A percentile compares a stretch with the other conserved stretches of the same genome.
Evolutionary conservation across 805 yeast species (phyloP).

Genomic region (Candida boidinii): DNA sequence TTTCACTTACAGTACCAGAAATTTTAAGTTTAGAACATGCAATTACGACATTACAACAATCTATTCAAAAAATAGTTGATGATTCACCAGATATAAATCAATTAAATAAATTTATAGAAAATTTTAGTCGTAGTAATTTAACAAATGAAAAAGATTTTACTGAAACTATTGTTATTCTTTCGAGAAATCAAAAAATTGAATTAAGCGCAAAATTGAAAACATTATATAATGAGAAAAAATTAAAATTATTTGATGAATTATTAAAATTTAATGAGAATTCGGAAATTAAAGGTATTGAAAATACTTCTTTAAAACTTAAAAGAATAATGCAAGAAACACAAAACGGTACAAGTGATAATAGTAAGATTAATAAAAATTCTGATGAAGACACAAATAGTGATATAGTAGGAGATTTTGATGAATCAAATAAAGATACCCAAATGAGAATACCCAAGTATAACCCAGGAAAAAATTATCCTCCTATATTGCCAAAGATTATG

Average conservation of each 20-base stretch:
- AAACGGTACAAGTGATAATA: background rate
- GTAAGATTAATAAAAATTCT: too few relatives aligned
- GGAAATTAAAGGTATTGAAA: slow-evolving; percentile 10
- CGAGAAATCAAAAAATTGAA: slow-evolving; percentile 44
- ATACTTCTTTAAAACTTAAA: background rate
- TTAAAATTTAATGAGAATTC: slow-evolving; percentile 28
- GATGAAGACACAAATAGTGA: too few relatives aligned
- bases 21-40: slow-evolving; percentile 40
- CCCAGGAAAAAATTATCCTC: too few relatives aligned
- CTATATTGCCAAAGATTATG: slow-evolving; percentile 60
- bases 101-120: slow-evolving; percentile 25
- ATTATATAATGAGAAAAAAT: slow-evolving; percentile 36
- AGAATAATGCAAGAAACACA: background rate
- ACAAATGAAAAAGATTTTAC: slow-evolving; percentile 14
- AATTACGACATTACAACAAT: slow-evolving; percentile 40
- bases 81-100: slow-evolving; percentile 47
- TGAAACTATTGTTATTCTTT: slow-evolving; percentile 40
- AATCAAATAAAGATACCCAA: too few relatives aligned
- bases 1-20: slow-evolving; percentile 11
- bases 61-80: slow-evolving; percentile 39
- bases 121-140: too few relatives aligned
- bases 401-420: too few relatives aligned
- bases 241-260: slow-evolving; percentile 50
- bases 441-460: too few relatives aligned
- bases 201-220: slow-evolving; percentile 55